These are phyloP conservation scores for Solioccasus polychromus DNA, from an alignment of 768 basidiomycete species.

Conservation along the genomic window DNA sequence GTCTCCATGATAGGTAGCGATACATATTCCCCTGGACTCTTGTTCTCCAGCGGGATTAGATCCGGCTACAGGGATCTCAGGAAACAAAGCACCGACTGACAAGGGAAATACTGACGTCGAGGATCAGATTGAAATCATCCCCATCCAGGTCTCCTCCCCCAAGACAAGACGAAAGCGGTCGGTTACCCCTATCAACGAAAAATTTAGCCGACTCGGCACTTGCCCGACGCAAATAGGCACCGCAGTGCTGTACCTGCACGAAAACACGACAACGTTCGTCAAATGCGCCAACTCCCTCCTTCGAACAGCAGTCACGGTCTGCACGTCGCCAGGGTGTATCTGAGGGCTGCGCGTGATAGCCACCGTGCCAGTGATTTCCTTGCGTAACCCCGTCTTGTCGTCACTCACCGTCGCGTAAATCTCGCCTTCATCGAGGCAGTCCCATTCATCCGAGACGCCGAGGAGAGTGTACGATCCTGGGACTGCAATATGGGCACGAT, in stretches of 20 bases:
- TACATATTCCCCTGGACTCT: slow-evolving; percentile 38
- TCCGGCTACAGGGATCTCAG: slow-evolving; percentile 23
- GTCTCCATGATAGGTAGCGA: slow-evolving; percentile 36
- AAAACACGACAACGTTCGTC: slow-evolving; percentile 49
- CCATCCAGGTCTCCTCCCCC: slow-evolving; percentile 57
- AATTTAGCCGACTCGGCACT: slow-evolving; percentile 5
- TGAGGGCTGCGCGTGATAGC: slow-evolving; percentile 52
- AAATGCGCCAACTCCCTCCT: slow-evolving; percentile 37
- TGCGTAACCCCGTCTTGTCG: slow-evolving; percentile 24
- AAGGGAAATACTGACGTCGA: slow-evolving; percentile 32
- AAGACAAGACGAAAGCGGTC: slow-evolving; percentile 45
- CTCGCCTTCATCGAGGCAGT: slow-evolving; percentile 43
- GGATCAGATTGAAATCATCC: slow-evolving; percentile 49
- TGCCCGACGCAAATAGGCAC: not conserved
- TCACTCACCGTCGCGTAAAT: slow-evolving; percentile 44
- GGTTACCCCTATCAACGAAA: slow-evolving; percentile 35
- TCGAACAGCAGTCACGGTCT: slow-evolving; percentile 42
- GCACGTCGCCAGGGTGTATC: slow-evolving; percentile 50
- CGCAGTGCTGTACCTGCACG: slow-evolving; percentile 43
- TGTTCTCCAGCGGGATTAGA: slow-evolving; percentile 25
- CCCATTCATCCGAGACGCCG: slow-evolving; percentile 52
- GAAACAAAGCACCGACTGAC: slow-evolving; percentile 5
- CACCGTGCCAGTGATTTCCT: slow-evolving; percentile 35
- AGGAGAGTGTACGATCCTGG: slow-evolving; percentile 49
- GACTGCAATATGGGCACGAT: slow-evolving; percentile 47